Base-by-base conservation (phyloP, 441 rosid genomes). In the Rhodomyrtus psidioides region DNA sequence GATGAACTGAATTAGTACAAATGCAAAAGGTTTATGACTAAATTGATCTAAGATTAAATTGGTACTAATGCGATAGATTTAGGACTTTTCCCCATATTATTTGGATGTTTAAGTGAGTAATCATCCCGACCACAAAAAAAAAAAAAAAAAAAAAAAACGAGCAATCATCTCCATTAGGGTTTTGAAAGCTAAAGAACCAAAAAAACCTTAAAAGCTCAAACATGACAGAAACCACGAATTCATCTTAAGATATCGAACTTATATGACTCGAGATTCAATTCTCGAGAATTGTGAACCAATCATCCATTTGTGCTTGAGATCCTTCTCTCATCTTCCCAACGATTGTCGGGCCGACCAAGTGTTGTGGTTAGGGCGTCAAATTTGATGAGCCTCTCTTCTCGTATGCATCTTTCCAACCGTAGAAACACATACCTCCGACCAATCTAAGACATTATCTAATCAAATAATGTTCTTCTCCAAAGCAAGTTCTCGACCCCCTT, bases 241-340 rank as follows among this genome's bases (percentile, higher is more conserved):
- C 6, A 21, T 39, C n/a, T 0, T 1, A 39, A 21, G 15, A 39
- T 23, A 4, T 70, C 4, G 2, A 1, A 21, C 1, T 10, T 3
- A 19, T 55, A 7, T 21, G 57, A 55, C 10, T 4, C 16, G 3
- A 0, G 14, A 39, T 70, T 70, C 9, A 0, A 8, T 39, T 6
- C 9, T 6, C 2, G 0, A 39, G 5, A 39, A 39, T 21, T 6
- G 9, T 9, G n/a, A 24, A 39, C 16, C 24, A 0, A 39, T 39
- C 79, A 39, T 70, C 9, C 9, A 3, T 39, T 12, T 8, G 42
- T 21, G n/a, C n/a, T 21, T 23, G 9, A 21, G 26, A 65, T 21
- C 44, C 26, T 65, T 39, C 79, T 34, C 79, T 34, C 0, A 1
- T 65, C n/a, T 65, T 21, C 8, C n/a, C 12, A 1, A 2, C 15